These are phyloP conservation scores for Trichophyton simii DNA, from an alignment of 2,329 filamentous ascomycete genomes.

Conservation along the genomic window DNA sequence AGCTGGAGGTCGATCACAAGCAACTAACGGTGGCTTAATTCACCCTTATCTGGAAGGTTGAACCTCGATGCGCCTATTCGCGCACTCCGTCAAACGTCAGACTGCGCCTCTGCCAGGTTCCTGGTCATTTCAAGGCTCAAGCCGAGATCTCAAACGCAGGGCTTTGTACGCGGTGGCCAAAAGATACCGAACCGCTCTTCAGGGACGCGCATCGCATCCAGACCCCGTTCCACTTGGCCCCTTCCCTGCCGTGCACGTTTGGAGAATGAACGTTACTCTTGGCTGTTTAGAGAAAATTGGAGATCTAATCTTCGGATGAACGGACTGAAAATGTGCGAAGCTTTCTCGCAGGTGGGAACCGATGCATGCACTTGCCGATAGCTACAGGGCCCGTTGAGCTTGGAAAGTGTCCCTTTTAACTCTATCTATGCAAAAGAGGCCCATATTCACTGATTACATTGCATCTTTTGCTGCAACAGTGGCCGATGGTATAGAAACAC, in stretches of 20 bases:
- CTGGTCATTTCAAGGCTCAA: not conserved
- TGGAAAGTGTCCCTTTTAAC: not conserved
- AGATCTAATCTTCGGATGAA: not conserved
- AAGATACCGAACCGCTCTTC: not conserved
- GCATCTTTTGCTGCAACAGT: not conserved
- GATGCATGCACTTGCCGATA: not conserved
- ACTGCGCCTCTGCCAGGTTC: not conserved
- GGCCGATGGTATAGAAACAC: not conserved
- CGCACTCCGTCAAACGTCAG: not conserved
- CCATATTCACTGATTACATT: not conserved
- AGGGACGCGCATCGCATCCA: not conserved
- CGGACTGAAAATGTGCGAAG: not conserved
- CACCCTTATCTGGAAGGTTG: not conserved
- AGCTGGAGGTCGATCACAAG: not conserved
- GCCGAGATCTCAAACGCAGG: not conserved
- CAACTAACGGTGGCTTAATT: not conserved
- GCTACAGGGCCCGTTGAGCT: not conserved
- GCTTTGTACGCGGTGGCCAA: not conserved
- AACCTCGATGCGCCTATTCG: not conserved
- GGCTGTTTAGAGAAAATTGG: not conserved
- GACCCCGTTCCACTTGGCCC: not conserved
- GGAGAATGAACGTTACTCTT: not conserved
- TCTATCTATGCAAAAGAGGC: not conserved
- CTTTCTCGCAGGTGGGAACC: not conserved
- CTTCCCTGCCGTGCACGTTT: not conserved